These are phyloP conservation scores for Fusarium sp. DNA, from an alignment of 2,329 filamentous ascomycete genomes.

Conservation along the genomic window DNA sequence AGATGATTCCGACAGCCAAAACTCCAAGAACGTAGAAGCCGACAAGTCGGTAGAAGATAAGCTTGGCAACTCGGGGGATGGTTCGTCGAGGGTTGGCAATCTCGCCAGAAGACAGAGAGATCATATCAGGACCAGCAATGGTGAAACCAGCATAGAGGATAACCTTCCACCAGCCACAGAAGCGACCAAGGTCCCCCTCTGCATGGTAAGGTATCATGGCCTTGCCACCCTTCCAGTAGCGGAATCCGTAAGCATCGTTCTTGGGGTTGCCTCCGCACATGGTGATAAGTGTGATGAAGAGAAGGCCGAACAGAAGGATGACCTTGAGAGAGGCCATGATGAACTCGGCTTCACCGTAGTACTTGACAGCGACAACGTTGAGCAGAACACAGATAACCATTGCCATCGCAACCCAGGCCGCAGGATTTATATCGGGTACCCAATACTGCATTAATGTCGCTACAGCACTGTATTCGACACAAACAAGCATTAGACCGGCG, in stretches of 20 bases:
- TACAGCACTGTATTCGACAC: slow-evolving; percentile 58
- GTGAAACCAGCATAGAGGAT: slow-evolving; percentile 77
- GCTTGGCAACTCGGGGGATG: slow-evolving; percentile 77
- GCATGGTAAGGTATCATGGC: slow-evolving; percentile 51
- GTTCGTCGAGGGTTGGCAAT: slow-evolving; percentile 72
- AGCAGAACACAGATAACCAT: slow-evolving; percentile 59
- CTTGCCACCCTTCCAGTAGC: slow-evolving; percentile 60
- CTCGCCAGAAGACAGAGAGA: slow-evolving; percentile 67
- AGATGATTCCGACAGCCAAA: slow-evolving; percentile 64
- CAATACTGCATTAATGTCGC: slow-evolving; percentile 59
- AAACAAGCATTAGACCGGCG: slow-evolving; percentile 58
- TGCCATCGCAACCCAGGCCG: slow-evolving; percentile 61
- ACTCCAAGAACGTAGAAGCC: slow-evolving; percentile 77
- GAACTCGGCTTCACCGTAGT: slow-evolving; percentile 59
- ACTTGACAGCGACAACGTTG: slow-evolving; percentile 60
- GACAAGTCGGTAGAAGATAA: slow-evolving; percentile 78
- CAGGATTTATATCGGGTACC: slow-evolving; percentile 56
- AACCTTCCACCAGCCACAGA: slow-evolving; percentile 65
- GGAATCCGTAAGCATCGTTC: slow-evolving; percentile 72
- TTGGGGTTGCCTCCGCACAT: slow-evolving; percentile 76
- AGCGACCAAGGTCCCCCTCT: slow-evolving; percentile 66
- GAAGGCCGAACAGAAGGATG: slow-evolving; percentile 63
- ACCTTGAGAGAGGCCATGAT: slow-evolving; percentile 69
- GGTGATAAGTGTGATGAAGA: slow-evolving; percentile 72
- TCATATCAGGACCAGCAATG: slow-evolving; percentile 75